phyloP scores from a whole-genome alignment of 2,329 filamentous ascomycete species.

The Neurospora crassa region DNA sequence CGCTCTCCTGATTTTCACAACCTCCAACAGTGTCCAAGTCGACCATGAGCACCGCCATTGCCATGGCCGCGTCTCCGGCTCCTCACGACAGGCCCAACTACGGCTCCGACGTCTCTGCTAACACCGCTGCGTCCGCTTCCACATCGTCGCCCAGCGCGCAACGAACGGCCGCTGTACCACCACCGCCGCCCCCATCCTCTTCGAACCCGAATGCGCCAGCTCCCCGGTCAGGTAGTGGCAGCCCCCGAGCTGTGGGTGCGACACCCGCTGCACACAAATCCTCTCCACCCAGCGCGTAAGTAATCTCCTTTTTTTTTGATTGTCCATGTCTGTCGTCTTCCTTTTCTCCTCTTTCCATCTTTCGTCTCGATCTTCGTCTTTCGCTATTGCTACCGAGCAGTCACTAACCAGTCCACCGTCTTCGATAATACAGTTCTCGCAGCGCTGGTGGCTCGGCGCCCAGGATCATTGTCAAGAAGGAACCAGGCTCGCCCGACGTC shows the following conservation, averaged over 20 bases:
- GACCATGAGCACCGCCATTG: constrained; percentile 58
- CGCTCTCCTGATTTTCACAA: not conserved
- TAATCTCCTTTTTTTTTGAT: constrained; percentile 13
- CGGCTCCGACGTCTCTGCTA: constrained; percentile 38
- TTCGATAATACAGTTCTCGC: constrained; percentile 33
- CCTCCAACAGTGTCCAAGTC: constrained; percentile 10
- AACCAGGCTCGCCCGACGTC: constrained; percentile 79
- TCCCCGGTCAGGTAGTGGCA: constrained; percentile 43
- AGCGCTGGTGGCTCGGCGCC: constrained; percentile 44
- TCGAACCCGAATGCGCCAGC: constrained; percentile 33
- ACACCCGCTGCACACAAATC: constrained; percentile 35
- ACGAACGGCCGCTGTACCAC: constrained; percentile 25
- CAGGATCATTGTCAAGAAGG: constrained; percentile 93
- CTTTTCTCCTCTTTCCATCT: constrained; percentile 5
- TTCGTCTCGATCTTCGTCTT: constrained; percentile 1
- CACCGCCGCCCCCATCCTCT: constrained; percentile 21
- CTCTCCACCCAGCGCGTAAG: constrained; percentile 53
- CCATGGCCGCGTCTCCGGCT: constrained; percentile 59
- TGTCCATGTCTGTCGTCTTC: constrained; percentile 3
- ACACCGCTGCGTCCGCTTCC: constrained; percentile 23
- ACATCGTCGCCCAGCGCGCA: constrained; percentile 36
- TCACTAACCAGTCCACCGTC: constrained; percentile 15
- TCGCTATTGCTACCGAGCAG: constrained; percentile 9
- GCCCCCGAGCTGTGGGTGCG: constrained; percentile 35
- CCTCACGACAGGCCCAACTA: constrained; percentile 55